phyloP scores from a whole-genome alignment of 2,329 filamentous ascomycete genomes.

The Colletotrichum kahawae region DNA sequence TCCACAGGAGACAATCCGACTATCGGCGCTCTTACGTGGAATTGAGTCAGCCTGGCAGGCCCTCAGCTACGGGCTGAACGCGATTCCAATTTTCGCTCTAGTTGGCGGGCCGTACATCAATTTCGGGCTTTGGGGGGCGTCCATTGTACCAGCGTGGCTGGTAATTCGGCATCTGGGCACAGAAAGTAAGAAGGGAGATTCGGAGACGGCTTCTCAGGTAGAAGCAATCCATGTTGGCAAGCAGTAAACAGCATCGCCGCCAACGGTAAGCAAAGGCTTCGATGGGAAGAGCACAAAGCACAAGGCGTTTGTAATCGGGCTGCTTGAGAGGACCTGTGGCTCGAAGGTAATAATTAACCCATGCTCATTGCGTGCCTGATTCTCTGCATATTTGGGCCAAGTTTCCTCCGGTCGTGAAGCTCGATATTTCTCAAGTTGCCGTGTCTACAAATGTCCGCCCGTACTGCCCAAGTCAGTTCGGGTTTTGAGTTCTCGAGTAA shows the following conservation, averaged over 20 bases:
- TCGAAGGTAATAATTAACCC: not conserved
- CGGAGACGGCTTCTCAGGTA: not conserved
- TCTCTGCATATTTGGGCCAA: not conserved
- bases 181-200: not conserved
- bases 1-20: constrained; percentile 66
- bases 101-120: constrained; percentile 71
- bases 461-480: not conserved
- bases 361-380: not conserved
- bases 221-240: not conserved
- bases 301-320: not conserved
- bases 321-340: not conserved
- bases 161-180: constrained; percentile 36
- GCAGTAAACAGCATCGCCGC: not conserved
- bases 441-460: not conserved
- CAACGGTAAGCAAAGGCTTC: not conserved
- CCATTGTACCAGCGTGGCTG: constrained; percentile 67
- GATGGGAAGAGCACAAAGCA: not conserved
- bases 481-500: not conserved
- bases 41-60: constrained; percentile 74
- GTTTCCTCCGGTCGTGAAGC: not conserved
- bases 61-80: constrained; percentile 69
- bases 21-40: constrained; percentile 66
- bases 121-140: constrained; percentile 67
- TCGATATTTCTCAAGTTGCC: not conserved
- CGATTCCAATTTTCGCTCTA: constrained; percentile 63